phyloP scores from a whole-genome alignment of 345 rosid genomes.

The Aquilaria malaccensis region DNA sequence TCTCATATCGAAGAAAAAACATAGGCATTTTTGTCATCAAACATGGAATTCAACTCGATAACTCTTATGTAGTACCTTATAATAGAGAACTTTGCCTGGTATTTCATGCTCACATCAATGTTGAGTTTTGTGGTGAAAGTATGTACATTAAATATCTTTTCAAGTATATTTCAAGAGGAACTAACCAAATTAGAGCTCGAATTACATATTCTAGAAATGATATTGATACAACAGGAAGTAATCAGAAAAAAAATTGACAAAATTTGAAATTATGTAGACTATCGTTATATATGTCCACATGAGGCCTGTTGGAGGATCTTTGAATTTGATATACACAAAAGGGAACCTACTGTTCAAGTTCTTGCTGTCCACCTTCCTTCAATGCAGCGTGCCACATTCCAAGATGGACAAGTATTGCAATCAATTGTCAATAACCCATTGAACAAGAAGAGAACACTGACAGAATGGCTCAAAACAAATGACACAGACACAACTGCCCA shows the following conservation, averaged over 20 bases:
- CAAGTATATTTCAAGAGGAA: slow-evolving; percentile 2
- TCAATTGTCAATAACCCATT: not conserved
- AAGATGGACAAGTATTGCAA: not conserved
- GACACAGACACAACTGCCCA: not conserved
- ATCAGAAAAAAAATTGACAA: not conserved
- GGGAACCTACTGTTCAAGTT: not conserved
- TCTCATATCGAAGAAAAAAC: not conserved
- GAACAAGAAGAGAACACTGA: too few species aligned
- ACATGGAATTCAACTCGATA: not conserved
- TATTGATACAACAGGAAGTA: not conserved
- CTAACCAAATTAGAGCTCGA: not conserved
- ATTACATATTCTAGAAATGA: not conserved
- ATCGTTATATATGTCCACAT: not conserved
- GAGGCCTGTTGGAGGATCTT: not conserved
- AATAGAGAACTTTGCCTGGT: not conserved
- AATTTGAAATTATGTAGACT: not conserved
- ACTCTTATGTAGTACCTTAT: slow-evolving; percentile 1
- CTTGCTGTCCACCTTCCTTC: not conserved
- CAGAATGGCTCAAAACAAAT: not conserved
- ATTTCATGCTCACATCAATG: slow-evolving; percentile 9
- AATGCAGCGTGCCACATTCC: not conserved
- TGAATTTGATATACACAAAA: not conserved
- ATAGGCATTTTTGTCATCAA: not conserved
- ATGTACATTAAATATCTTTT: not conserved
- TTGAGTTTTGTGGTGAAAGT: not conserved